These are phyloP conservation scores for Trichocladium antarcticum DNA, from an alignment of 495 filamentous ascomycete genomes.

Conservation along the genomic window DNA sequence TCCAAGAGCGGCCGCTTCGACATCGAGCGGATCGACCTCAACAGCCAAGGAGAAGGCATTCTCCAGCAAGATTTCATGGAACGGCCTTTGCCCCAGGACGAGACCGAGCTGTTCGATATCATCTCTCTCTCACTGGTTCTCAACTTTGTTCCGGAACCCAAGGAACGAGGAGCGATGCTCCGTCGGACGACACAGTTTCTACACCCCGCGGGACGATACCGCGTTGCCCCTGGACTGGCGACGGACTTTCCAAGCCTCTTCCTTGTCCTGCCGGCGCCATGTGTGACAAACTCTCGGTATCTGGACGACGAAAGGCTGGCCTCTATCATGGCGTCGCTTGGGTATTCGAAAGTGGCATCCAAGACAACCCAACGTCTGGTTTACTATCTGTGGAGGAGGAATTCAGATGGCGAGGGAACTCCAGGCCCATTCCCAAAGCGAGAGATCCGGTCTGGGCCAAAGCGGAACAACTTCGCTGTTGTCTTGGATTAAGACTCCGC, in stretches of 20 bases:
- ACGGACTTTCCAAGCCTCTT: conserved; percentile 66
- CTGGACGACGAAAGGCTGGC: conserved; percentile 60
- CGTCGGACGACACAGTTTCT: conserved; percentile 60
- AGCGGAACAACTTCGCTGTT: conserved; percentile 83
- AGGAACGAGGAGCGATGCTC: conserved; percentile 78
- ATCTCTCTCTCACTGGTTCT: conserved; percentile 91
- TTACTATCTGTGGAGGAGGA: conserved; percentile 70
- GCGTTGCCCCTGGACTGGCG: conserved; percentile 14
- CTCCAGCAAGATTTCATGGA: conserved; percentile 90
- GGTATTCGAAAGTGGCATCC: conserved; percentile 52
- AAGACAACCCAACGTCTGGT: conserved; percentile 76
- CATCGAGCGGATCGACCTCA: conserved; percentile 79
- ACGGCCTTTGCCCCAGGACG: conserved; percentile 54
- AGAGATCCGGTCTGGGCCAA: conserved; percentile 58
- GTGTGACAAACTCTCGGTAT: conserved; percentile 86
- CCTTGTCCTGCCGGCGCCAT: conserved; percentile 79
- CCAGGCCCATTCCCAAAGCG: conserved; percentile 44
- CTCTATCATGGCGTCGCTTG: conserved; percentile 63
- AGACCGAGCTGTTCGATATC: conserved; percentile 64
- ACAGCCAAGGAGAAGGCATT: conserved; percentile 72
- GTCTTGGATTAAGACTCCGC: conserved; percentile 34
- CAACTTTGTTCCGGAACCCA: conserved; percentile 77
- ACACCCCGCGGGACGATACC: conserved; percentile 19
- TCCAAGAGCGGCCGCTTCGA: conserved; percentile 58
- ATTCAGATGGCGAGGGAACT: conserved; percentile 10